phyloP scores from a whole-genome alignment of 2,329 filamentous ascomycete genomes.

The Dactylellina drechsleri region DNA sequence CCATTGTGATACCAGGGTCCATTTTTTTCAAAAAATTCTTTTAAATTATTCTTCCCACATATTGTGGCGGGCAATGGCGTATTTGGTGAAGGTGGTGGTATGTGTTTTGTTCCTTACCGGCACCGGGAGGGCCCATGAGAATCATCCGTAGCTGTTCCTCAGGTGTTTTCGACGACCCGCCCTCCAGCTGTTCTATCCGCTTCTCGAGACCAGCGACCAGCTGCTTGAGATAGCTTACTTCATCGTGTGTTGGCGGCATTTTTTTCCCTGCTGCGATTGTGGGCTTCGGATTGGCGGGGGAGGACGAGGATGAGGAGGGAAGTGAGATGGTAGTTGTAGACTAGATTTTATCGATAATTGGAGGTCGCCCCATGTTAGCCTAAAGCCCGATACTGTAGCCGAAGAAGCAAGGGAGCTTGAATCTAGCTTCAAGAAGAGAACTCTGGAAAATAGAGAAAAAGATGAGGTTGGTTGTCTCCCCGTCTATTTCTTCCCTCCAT shows the following conservation, averaged over 20 bases:
- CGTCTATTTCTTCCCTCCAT: no score
- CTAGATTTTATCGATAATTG: not conserved
- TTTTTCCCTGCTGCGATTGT: slow-evolving; percentile 54
- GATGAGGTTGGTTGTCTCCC: not conserved
- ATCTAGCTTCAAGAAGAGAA: not conserved
- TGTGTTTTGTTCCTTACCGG: slow-evolving; percentile 73
- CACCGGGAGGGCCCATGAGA: slow-evolving; percentile 94
- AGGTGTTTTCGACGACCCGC: slow-evolving; percentile 66
- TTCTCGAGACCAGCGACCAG: slow-evolving; percentile 84
- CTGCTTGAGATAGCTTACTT: slow-evolving; percentile 84
- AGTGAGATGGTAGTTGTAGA: slow-evolving; percentile 38
- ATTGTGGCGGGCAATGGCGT: not conserved
- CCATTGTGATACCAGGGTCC: no score
- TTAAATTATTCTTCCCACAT: slow-evolving; percentile 6
- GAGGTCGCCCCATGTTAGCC: not conserved
- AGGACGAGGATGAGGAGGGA: slow-evolving; percentile 57
- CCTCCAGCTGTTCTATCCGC: slow-evolving; percentile 86
- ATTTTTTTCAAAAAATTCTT: not conserved
- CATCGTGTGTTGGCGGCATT: slow-evolving; percentile 89
- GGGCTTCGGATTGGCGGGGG: slow-evolving; percentile 33
- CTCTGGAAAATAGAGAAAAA: not conserved
- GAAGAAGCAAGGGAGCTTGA: not conserved
- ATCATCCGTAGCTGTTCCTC: slow-evolving; percentile 87
- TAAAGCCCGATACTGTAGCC: not conserved
- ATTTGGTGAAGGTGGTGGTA: not conserved